Evolutionary conservation across 352 stramenopile genomes (phyloP).

Genomic region (Phytophthora tubulina): DNA sequence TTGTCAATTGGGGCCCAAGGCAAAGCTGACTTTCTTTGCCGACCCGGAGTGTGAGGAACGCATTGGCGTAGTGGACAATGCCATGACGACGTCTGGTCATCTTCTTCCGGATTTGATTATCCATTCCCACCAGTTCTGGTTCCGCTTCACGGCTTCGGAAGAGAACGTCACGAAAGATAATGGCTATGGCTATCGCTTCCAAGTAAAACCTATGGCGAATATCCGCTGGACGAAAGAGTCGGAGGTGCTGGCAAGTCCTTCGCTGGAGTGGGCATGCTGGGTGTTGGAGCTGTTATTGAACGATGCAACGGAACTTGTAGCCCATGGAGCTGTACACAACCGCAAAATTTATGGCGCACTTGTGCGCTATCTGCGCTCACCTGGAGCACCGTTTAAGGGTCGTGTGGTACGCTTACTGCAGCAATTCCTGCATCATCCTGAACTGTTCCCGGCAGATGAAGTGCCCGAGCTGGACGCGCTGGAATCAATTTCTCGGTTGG

Average conservation of each 20-base stretch:
- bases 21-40: conserved; percentile 77
- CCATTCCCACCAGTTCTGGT: conserved; percentile 85
- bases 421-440: conserved; percentile 73
- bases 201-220: conserved; percentile 81
- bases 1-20: conserved; percentile 74
- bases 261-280: conserved; percentile 90
- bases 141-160: conserved; percentile 76
- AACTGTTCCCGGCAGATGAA: conserved; percentile 65
- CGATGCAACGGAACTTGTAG: conserved; percentile 71
- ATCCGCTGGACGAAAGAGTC: conserved; percentile 85
- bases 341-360: conserved; percentile 83
- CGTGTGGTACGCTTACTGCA: conserved; percentile 80
- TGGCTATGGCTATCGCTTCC: conserved; percentile 86
- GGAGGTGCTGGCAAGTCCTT: conserved; percentile 79
- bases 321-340: conserved; percentile 81
- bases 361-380: conserved; percentile 82
- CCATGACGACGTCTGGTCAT: conserved; percentile 48
- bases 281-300: conserved; percentile 84
- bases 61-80: conserved; percentile 60
- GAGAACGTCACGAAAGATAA: conserved; percentile 70
- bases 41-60: conserved; percentile 74
- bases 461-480: conserved; percentile 71
- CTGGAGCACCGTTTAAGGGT: conserved; percentile 82
- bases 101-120: conserved; percentile 75
- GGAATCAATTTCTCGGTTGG: conserved; percentile 68